These are phyloP conservation scores for Fusarium vanettenii DNA, from an alignment of 2,329 filamentous ascomycete species.

Conservation along the genomic window DNA sequence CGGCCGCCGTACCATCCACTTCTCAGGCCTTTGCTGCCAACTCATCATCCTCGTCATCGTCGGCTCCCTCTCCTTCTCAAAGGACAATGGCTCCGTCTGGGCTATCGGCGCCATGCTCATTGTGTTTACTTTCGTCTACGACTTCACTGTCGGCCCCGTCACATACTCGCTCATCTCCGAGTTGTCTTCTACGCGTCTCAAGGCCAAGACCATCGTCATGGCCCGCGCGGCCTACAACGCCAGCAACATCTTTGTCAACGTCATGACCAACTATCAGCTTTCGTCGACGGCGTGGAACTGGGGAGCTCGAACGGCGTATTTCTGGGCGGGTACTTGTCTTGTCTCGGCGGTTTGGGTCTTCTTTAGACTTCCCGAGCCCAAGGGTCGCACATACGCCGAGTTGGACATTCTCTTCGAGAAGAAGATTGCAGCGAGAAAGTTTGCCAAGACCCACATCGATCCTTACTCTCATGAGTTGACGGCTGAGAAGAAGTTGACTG, in stretches of 20 bases:
- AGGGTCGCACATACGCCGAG: conserved; percentile 59
- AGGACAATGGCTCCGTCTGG: conserved; percentile 51
- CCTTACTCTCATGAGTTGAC: conserved; percentile 43
- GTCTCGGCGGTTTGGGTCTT: conserved; percentile 62
- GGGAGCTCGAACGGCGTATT: conserved; percentile 60
- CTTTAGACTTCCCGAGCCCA: conserved; percentile 65
- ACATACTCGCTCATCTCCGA: conserved; percentile 65
- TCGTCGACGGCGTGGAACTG: conserved; percentile 59
- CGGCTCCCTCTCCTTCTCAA: conserved; percentile 53
- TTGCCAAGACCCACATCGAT: conserved; percentile 53
- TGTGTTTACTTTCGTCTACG: conserved; percentile 65
- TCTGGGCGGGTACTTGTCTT: conserved; percentile 61
- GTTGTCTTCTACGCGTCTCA: conserved; percentile 64
- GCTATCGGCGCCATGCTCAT: conserved; percentile 61
- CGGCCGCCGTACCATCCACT: conserved; percentile 63
- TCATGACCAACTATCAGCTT: conserved; percentile 62
- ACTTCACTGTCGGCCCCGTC: conserved; percentile 65
- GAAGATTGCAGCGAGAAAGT: conserved; percentile 53
- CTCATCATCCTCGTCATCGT: conserved; percentile 55
- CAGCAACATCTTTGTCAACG: conserved; percentile 62
- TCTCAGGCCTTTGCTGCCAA: conserved; percentile 57
- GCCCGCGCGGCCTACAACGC: conserved; percentile 58
- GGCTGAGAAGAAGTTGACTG: conserved; percentile 5
- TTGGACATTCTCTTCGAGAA: conserved; percentile 57
- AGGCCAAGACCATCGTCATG: conserved; percentile 66